Percentiles rank a stretch among this genome's conserved stretches.
These are phyloP conservation scores for Przewalskia tangutica DNA, from an alignment of 257 asterid genomes.

Conservation along the genomic window DNA sequence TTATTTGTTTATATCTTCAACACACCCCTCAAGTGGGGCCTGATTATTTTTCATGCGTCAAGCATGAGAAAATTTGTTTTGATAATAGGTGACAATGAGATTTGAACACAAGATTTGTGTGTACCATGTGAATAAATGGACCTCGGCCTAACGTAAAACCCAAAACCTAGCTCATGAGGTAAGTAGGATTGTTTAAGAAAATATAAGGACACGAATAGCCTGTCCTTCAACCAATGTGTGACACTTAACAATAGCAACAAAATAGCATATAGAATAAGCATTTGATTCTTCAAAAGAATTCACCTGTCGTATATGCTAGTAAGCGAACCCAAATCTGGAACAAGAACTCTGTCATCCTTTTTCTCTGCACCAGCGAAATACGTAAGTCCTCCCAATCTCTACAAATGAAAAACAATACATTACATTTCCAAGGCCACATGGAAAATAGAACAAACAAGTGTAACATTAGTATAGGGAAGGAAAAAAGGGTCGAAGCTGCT, in stretches of 20 bases:
- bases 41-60: too few relatives aligned
- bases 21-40: not conserved
- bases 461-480: not conserved
- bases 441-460: not conserved
- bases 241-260: constrained; percentile 54
- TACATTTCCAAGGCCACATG: not conserved
- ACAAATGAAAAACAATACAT: not conserved
- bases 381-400: constrained; percentile 85
- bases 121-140: not conserved
- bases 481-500: not conserved
- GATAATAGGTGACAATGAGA: too few relatives aligned
- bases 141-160: not conserved
- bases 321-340: constrained; percentile 87
- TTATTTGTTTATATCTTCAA: not conserved
- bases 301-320: constrained; percentile 78
- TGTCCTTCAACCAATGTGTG: not conserved
- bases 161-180: not conserved
- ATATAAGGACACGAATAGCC: not conserved
- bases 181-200: too few relatives aligned
- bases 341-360: constrained; percentile 89
- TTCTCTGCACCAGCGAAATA: constrained; percentile 97
- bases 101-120: not conserved
- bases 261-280: constrained; percentile 48
- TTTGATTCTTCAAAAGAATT: constrained; percentile 24
- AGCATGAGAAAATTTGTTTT: too few relatives aligned